Percentiles rank a stretch among this genome's conserved stretches.
These are phyloP conservation scores for Paulownia fortunei DNA, from an alignment of 257 asterid genomes.

Conservation along the genomic window DNA sequence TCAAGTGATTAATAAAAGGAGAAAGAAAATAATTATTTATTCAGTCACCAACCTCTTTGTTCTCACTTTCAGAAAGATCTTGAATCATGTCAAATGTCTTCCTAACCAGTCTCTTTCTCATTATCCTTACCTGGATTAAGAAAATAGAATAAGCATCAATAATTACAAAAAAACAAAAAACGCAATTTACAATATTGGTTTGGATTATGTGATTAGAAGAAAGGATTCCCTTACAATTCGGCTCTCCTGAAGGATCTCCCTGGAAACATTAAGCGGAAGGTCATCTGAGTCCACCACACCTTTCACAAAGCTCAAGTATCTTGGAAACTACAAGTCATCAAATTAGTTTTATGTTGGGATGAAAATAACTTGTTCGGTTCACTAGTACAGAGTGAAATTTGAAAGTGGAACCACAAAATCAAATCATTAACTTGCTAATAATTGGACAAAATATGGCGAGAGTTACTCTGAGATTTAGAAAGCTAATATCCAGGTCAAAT, in stretches of 20 bases:
- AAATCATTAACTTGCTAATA: background rate
- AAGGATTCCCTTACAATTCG: constrained; percentile 71
- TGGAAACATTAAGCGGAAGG: constrained; percentile 96
- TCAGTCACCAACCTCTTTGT: constrained; percentile 71
- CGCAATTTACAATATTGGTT: background rate
- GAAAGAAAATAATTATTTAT: background rate
- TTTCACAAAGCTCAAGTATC: constrained; percentile 97
- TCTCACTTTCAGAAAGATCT: constrained; percentile 91
- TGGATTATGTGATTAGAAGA: background rate
- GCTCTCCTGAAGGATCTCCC: constrained; percentile 99
- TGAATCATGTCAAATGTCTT: constrained; percentile 99
- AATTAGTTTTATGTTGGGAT: constrained; percentile 12
- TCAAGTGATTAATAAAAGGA: too few species aligned
- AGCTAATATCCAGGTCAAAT: background rate
- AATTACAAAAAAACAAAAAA: background rate
- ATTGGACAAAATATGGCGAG: background rate
- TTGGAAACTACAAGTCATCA: constrained; percentile 75
- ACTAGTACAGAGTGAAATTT: background rate
- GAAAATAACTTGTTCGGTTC: background rate
- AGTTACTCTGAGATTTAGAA: background rate
- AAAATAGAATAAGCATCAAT: constrained; percentile 4
- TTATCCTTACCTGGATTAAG: constrained; percentile 81
- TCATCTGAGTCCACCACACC: constrained; percentile 99
- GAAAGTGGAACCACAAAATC: background rate
- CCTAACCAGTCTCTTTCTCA: constrained; percentile 97